These are phyloP conservation scores for Haplosporangium gracile DNA, from an alignment of 192 early-diverging fungal genomes.

Conservation along the genomic window DNA sequence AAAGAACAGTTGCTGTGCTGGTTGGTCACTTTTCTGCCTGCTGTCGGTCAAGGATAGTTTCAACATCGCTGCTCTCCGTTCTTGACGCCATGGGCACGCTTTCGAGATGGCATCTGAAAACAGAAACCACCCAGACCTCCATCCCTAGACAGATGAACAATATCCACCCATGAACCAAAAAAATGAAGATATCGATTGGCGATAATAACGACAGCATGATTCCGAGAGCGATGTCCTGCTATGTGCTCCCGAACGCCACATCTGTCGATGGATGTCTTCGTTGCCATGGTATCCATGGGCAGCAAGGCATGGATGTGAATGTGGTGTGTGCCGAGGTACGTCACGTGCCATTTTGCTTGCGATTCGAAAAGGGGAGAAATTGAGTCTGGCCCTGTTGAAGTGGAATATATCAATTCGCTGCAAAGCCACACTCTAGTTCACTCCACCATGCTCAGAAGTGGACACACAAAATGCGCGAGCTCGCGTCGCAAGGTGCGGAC, in stretches of 20 bases:
- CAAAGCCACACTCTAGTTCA: background rate
- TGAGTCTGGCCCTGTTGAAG: background rate
- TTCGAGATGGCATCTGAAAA: background rate
- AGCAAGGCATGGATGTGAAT: background rate
- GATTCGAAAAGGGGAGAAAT: conserved; percentile 48
- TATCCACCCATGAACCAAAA: background rate
- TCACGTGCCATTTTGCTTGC: conserved; percentile 53
- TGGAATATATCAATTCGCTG: background rate
- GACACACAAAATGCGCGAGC: background rate
- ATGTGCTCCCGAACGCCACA: background rate
- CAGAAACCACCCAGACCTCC: background rate
- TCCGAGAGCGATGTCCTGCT: background rate
- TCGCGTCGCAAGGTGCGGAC: background rate
- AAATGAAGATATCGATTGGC: background rate
- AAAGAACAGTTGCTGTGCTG: background rate
- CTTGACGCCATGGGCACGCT: background rate
- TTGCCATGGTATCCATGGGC: conserved; percentile 1
- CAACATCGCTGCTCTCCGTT: background rate
- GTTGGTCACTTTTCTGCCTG: background rate
- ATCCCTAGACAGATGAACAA: background rate
- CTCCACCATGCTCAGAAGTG: background rate
- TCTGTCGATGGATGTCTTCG: conserved; percentile 26
- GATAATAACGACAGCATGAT: background rate
- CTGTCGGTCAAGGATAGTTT: background rate
- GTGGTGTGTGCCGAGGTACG: background rate